Percentiles rank a stretch among this genome's conserved stretches.
phyloP scores from a whole-genome alignment of 768 basidiomycete genomes.

The Fomitopsis serialis region DNA sequence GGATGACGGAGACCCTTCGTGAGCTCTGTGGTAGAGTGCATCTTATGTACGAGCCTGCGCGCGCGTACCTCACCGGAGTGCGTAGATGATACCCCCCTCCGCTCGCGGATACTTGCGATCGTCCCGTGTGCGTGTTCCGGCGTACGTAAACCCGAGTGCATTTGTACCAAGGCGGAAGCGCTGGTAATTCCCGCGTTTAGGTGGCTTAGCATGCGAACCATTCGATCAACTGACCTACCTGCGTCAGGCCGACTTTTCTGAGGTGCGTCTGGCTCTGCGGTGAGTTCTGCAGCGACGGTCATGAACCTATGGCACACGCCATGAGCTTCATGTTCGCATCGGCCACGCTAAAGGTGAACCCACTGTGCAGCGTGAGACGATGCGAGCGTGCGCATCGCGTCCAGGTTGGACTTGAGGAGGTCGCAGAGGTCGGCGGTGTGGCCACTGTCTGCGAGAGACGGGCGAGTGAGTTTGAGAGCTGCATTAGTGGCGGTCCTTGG shows the following conservation, averaged over 20 bases:
- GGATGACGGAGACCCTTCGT: no score
- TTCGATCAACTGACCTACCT: neutral
- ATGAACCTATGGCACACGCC: constrained; percentile 3
- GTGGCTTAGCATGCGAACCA: no score
- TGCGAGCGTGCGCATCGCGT: constrained; percentile 75
- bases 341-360: constrained; percentile 18
- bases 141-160: no score
- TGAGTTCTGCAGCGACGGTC: constrained; percentile 4
- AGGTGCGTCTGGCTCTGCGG: neutral
- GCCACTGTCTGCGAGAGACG: constrained; percentile 63
- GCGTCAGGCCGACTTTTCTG: neutral
- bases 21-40: no score
- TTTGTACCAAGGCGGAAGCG: no score
- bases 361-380: constrained; percentile 81
- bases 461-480: constrained; percentile 64
- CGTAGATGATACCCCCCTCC: no score
- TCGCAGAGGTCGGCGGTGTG: constrained; percentile 77
- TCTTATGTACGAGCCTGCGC: no score
- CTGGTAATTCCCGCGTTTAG: no score
- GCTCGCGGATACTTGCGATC: no score
- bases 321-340: no score
- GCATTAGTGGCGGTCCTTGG: constrained; percentile 80
- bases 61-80: no score
- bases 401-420: constrained; percentile 67
- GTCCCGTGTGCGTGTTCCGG: no score